Base-by-base conservation (phyloP, 2,329 filamentous ascomycete species). In the Paradendryphiella salina region DNA sequence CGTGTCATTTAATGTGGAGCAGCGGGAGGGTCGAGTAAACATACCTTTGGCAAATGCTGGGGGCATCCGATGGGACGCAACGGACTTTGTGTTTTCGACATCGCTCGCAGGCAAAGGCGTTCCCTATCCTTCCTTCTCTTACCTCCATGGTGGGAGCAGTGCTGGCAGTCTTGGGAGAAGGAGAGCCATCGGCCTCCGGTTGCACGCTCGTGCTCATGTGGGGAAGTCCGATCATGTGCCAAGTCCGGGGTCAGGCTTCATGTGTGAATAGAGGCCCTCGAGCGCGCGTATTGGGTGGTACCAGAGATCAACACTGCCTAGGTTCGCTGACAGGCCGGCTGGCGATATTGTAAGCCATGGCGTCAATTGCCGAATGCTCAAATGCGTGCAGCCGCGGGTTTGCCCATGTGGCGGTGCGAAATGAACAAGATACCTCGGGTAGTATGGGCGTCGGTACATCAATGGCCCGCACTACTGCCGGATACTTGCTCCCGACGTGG, bases 21-120 rank as follows among this genome's bases (percentile, higher is more conserved):
- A 49, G 46, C 39, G 13, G 41, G 18, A 41, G 23, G 9, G 35
- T 32, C 35, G 47, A 47, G 39, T 43, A 51, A 59, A 63, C 55
- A 47, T 64, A 71, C 69, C 69, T 66, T 56, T 71, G 68, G 51
- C 69, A 72, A 39, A 69, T 58, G 31, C 56, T 57, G 36, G 65
- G 51, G 20, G 63, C 62, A 13, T 69, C 69, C 10, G 68, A 71
- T 32, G 67, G 67, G 32, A 71, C 69, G 39, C 69, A 72, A 37
- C 68, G 59, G 23, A 72, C 69, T 48, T 72, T 72, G 62, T 72
- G 69, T 50, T 71, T 70, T 35, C 69, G 61, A 50, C 69, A 72
- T 26, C 69, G 56, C 47, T 71, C 69, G 48, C 69, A 72, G 36
- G 69, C 69, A 62, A 71, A 71, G 3, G 69, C 68, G 48, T 72